Base-by-base conservation (phyloP, 768 basidiomycete genomes). In the Phylloporus sp. region DNA sequence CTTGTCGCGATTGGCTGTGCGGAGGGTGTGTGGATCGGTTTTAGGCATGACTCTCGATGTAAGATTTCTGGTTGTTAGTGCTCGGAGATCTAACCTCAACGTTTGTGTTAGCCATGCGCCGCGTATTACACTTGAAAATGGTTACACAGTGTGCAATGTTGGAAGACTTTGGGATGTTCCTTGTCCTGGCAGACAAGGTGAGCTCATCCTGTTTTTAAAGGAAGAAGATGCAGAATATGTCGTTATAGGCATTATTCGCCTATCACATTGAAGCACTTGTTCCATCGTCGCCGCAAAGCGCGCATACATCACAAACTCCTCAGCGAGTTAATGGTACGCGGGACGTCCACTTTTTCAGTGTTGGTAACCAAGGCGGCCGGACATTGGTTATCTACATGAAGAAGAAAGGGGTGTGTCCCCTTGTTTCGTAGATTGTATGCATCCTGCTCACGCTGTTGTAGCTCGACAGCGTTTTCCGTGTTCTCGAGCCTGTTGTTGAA, bases 211-310 rank as follows among this genome's bases (percentile, higher is more conserved):
- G 9, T 22, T 5, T 42, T 11, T 36, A 35, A 3, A 44, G 15
- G 26, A 15, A 40, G n/a, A 36, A 22, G 22, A 43, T 32, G 22
- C 29, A 13, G 20, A 43, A 2, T 16, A 31, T 27, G 23, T 12
- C 47, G 51, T 23, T 40, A 13, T 56, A 91, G 86, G 86, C 86
- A 0, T 74, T 97, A 2, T 91, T 97, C 54, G 95, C 95, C 1
- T 94, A 95, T 61, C 91, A 93, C 58, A 94, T 98, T 44, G 95
- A 99, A 69, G 94, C 95, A 0, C 80, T 99, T 28, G 94, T 98
- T 7, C 95, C 95, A 0, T 89, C 93, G 3, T 84, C 86, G 0
- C 83, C 83, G 8, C 79, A 84, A 39, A 83, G 78, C 49, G 72
- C 80, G 26, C 81, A 85, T 59, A 80, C 80, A 5, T 80, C 81